phyloP scores from a whole-genome alignment of 768 basidiomycete species.

The Mycena pura region DNA sequence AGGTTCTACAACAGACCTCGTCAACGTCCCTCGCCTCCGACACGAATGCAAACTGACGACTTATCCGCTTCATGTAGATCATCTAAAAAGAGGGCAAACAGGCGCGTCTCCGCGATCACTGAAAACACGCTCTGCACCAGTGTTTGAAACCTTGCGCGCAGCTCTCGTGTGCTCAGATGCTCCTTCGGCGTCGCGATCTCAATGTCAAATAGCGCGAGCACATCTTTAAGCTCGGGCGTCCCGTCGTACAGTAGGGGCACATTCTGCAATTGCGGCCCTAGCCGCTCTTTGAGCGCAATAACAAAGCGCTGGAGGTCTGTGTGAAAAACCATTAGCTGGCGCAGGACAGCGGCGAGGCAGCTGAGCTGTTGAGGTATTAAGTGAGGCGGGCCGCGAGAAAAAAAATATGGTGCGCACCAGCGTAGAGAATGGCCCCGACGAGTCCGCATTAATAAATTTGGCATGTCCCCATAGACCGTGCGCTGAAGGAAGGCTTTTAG shows the following conservation, averaged over 20 bases:
- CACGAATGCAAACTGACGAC: slow-evolving; percentile 47
- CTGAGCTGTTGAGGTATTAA: no score
- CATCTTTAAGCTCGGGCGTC: slow-evolving; percentile 71
- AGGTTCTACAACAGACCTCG: slow-evolving; percentile 48
- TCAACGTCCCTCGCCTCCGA: no score
- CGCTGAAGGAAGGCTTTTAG: slow-evolving; percentile 37
- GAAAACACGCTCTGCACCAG: slow-evolving; percentile 74
- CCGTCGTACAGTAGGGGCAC: slow-evolving; percentile 75
- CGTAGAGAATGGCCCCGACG: slow-evolving; percentile 71
- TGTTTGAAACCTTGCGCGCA: slow-evolving; percentile 73
- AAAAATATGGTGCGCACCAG: slow-evolving; percentile 49
- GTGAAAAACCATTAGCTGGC: slow-evolving; percentile 78
- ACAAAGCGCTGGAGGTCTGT: slow-evolving; percentile 75
- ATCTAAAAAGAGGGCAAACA: slow-evolving; percentile 76
- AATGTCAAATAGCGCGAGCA: slow-evolving; percentile 62
- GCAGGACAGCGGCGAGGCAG: slow-evolving; percentile 72
- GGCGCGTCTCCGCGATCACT: slow-evolving; percentile 70
- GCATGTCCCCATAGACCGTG: slow-evolving; percentile 82
- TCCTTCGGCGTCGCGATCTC: slow-evolving; percentile 59
- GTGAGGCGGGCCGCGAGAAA: no score
- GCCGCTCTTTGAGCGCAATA: slow-evolving; percentile 57
- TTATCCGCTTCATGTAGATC: slow-evolving; percentile 80
- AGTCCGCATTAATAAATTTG: slow-evolving; percentile 68
- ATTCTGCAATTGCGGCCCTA: slow-evolving; percentile 76
- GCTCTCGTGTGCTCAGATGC: slow-evolving; percentile 60